Conservation (phyloP, 495 filamentous ascomycete species). For the Penicillium riverlandense region DNA sequence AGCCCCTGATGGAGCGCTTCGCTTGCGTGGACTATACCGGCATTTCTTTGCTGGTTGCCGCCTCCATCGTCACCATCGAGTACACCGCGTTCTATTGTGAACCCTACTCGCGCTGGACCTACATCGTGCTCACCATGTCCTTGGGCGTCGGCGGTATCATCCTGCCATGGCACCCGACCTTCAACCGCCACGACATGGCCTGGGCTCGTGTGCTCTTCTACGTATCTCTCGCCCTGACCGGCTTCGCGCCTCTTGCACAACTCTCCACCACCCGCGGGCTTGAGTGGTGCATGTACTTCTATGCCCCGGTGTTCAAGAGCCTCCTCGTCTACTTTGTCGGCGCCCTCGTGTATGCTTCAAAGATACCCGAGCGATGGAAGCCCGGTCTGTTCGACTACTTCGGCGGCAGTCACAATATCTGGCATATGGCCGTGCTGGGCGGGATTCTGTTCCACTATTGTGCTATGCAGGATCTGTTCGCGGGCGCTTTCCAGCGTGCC, state of each 20-base stretch:
- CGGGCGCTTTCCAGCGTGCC: slow-evolving; percentile 71
- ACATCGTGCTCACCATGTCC: slow-evolving; percentile 73
- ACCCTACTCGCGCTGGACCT: slow-evolving; percentile 75
- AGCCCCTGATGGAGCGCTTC: slow-evolving; percentile 85
- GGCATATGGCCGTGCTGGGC: slow-evolving; percentile 91
- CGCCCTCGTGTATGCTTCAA: slow-evolving; percentile 83
- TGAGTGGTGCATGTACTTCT: slow-evolving; percentile 73
- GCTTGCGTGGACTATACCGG: slow-evolving; percentile 99
- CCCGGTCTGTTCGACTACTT: slow-evolving; percentile 92
- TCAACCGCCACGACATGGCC: slow-evolving; percentile 87
- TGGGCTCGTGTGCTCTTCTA: slow-evolving; percentile 93
- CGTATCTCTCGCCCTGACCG: slow-evolving; percentile 78
- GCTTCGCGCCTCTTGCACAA: slow-evolving; percentile 82
- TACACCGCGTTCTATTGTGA: slow-evolving; percentile 99
- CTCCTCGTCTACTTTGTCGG: slow-evolving; percentile 79
- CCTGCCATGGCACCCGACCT: slow-evolving; percentile 91
- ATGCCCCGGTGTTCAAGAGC: slow-evolving; percentile 81
- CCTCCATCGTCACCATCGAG: slow-evolving; percentile 96
- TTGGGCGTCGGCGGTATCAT: slow-evolving; percentile 86
- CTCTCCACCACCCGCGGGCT: slow-evolving; percentile 69
- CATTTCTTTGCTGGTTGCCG: slow-evolving; percentile 91
- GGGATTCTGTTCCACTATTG: slow-evolving; percentile 96
- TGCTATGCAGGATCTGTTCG: slow-evolving; percentile 94
- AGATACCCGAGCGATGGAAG: slow-evolving; percentile 87
- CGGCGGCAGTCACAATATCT: slow-evolving; percentile 92